Evolutionary conservation across 805 yeast genomes (phyloP).

Genomic region (Yamadazyma kitorensis): DNA sequence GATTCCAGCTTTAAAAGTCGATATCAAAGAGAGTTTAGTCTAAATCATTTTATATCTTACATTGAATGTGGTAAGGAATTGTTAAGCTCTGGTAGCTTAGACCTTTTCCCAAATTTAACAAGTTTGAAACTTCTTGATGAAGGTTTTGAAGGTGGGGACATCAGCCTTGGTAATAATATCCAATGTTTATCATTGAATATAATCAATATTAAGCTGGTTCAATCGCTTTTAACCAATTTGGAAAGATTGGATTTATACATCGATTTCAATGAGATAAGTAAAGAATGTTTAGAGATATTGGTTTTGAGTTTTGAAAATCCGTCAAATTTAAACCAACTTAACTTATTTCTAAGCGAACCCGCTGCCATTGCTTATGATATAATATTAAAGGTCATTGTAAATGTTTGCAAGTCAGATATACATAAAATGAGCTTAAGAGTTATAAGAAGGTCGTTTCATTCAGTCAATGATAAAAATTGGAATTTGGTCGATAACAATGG

Average conservation of each 20-base stretch:
- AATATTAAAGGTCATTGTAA: conserved; percentile 3
- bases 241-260: conserved; percentile 18
- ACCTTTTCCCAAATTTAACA: conserved; percentile 17
- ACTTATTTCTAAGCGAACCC: conserved; percentile 8
- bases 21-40: conserved; percentile 15
- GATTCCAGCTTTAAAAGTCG: conserved; percentile 15
- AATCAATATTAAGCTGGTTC: conserved; percentile 7
- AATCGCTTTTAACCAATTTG: conserved; percentile 1
- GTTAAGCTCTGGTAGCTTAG: conserved; percentile 14
- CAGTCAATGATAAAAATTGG: conserved; percentile 1
- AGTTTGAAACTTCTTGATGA: conserved; percentile 21
- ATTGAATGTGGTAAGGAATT: conserved; percentile 23
- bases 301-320: background rate
- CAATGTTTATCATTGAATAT: conserved; percentile 18
- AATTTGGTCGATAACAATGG: conserved; percentile 3
- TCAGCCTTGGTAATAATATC: background rate
- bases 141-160: conserved; percentile 1
- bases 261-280: conserved; percentile 17
- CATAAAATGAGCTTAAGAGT: conserved; percentile 3
- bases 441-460: conserved; percentile 3
- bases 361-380: conserved; percentile 5
- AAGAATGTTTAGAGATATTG: conserved; percentile 5
- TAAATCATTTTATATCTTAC: conserved; percentile 17
- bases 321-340: conserved; percentile 3
- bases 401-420: conserved; percentile 1